Percentiles rank a stretch among this genome's conserved stretches.
Evolutionary conservation across 202 grass and related monocot species (phyloP).

Genomic region (Musa balbisiana): DNA sequence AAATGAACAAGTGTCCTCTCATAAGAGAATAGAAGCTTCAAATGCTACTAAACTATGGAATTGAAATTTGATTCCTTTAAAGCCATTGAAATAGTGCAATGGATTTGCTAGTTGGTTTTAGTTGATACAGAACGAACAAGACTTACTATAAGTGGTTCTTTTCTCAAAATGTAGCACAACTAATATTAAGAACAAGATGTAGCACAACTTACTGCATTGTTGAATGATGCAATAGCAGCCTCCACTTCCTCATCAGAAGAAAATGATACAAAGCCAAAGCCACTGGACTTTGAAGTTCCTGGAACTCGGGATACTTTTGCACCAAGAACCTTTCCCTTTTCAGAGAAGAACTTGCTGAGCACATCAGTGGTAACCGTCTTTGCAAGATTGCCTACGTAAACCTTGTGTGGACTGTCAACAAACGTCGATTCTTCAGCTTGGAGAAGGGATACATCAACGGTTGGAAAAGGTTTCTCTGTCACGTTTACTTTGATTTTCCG

Average conservation of each 20-base stretch:
- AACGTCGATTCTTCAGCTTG: conserved; percentile 58
- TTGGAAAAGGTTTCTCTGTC: conserved; percentile 61
- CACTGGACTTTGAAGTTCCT: conserved; percentile 77
- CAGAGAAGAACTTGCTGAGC: conserved; percentile 82
- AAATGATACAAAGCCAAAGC: conserved; percentile 82
- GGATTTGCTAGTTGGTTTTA: not conserved
- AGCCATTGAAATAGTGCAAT: too few species aligned
- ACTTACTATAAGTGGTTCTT: not conserved
- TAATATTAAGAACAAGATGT: not conserved
- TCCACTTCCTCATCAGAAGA: conserved; percentile 80
- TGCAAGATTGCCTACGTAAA: conserved; percentile 89
- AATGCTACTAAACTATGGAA: too few species aligned
- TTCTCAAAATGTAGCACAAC: not conserved
- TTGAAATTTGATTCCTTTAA: too few species aligned
- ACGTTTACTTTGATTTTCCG: conserved; percentile 89
- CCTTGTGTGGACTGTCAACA: conserved; percentile 85
- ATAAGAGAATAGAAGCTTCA: too few species aligned
- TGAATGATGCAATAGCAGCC: conserved; percentile 71
- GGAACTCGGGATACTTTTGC: conserved; percentile 69
- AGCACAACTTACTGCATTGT: conserved; percentile 50
- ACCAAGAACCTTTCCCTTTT: conserved; percentile 77
- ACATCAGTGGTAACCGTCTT: conserved; percentile 69
- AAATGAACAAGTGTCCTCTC: too few species aligned
- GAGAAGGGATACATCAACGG: conserved; percentile 34
- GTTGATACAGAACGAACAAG: not conserved